These are phyloP conservation scores for Cystobasidium slooffiae DNA, from an alignment of 1,284 basidiomycete species.

Conservation along the genomic window DNA sequence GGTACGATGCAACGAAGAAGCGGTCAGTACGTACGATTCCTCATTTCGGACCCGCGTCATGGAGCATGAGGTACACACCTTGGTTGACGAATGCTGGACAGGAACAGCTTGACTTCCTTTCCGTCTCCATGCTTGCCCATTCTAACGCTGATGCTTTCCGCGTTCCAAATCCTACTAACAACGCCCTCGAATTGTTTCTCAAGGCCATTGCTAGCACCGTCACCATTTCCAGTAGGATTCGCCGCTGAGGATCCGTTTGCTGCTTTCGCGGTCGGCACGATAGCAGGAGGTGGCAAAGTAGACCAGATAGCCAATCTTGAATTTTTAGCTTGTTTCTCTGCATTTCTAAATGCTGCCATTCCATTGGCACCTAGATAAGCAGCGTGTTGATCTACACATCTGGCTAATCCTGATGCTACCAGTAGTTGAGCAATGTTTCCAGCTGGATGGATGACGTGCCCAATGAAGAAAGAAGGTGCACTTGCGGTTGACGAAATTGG, in stretches of 20 bases:
- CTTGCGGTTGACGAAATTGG: slow-evolving; percentile 65
- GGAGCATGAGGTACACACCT: slow-evolving; percentile 61
- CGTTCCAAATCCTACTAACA: slow-evolving; percentile 87
- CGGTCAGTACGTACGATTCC: not conserved
- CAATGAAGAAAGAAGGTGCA: slow-evolving; percentile 73
- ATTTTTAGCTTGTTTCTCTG: slow-evolving; percentile 84
- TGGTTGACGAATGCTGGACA: slow-evolving; percentile 86
- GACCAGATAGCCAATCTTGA: slow-evolving; percentile 80
- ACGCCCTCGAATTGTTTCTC: slow-evolving; percentile 72
- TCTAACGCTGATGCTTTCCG: slow-evolving; percentile 80
- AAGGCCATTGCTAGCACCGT: slow-evolving; percentile 50
- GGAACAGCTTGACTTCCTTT: slow-evolving; percentile 81
- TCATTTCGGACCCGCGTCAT: not conserved
- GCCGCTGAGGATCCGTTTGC: slow-evolving; percentile 25
- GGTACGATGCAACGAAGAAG: slow-evolving; percentile 2
- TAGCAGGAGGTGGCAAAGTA: slow-evolving; percentile 56
- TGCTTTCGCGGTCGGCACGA: slow-evolving; percentile 27
- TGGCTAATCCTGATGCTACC: slow-evolving; percentile 80
- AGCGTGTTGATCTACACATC: slow-evolving; percentile 96
- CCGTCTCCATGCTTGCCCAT: slow-evolving; percentile 68
- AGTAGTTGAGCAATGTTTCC: slow-evolving; percentile 94
- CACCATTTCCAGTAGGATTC: slow-evolving; percentile 51
- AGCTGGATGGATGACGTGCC: slow-evolving; percentile 85
- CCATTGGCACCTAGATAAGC: slow-evolving; percentile 78
- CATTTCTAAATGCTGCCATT: slow-evolving; percentile 82